Evolutionary conservation across 2,329 filamentous ascomycete species (phyloP).

Genomic region (Camptophora hylomeconis): DNA sequence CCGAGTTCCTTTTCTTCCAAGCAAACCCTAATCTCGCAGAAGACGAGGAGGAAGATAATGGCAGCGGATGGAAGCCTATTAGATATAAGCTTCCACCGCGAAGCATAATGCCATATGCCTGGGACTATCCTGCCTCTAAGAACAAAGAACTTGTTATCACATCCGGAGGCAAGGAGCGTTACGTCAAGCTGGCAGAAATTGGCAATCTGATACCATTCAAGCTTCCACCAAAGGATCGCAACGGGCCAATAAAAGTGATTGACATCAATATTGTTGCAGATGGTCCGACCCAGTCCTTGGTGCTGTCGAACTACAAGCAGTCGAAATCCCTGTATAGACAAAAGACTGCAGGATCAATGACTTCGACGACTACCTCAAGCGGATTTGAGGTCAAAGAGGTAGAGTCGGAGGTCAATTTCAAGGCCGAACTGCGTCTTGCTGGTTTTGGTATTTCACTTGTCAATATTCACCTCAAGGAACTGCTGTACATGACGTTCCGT

Average conservation of each 20-base stretch:
- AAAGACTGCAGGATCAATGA: slow-evolving; percentile 38
- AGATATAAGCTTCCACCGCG: slow-evolving; percentile 81
- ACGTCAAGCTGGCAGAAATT: slow-evolving; percentile 92
- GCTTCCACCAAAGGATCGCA: slow-evolving; percentile 52
- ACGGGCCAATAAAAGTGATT: slow-evolving; percentile 65
- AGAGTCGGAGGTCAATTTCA: slow-evolving; percentile 78
- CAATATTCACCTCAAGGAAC: slow-evolving; percentile 79
- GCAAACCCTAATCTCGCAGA: slow-evolving; percentile 86
- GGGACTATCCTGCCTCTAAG: slow-evolving; percentile 98
- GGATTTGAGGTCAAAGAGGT: slow-evolving; percentile 91
- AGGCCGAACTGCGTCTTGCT: slow-evolving; percentile 73
- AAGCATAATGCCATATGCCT: slow-evolving; percentile 98
- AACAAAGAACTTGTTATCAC: slow-evolving; percentile 82
- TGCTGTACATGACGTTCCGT: slow-evolving; percentile 85
- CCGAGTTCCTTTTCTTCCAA: slow-evolving; percentile 93
- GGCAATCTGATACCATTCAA: slow-evolving; percentile 94
- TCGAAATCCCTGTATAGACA: slow-evolving; percentile 85
- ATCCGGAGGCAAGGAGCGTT: slow-evolving; percentile 66
- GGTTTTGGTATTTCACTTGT: slow-evolving; percentile 88
- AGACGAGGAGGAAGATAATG: slow-evolving; percentile 60
- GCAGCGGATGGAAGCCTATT: slow-evolving; percentile 82
- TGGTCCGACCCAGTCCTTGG: slow-evolving; percentile 86
- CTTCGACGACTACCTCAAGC: slow-evolving; percentile 46
- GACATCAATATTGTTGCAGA: slow-evolving; percentile 94
- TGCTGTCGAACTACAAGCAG: slow-evolving; percentile 83